A percentile compares a stretch with the other conserved stretches of the same genome.
Conservation (phyloP, 495 filamentous ascomycete genomes). For the Cudoniella acicularis region DNA sequence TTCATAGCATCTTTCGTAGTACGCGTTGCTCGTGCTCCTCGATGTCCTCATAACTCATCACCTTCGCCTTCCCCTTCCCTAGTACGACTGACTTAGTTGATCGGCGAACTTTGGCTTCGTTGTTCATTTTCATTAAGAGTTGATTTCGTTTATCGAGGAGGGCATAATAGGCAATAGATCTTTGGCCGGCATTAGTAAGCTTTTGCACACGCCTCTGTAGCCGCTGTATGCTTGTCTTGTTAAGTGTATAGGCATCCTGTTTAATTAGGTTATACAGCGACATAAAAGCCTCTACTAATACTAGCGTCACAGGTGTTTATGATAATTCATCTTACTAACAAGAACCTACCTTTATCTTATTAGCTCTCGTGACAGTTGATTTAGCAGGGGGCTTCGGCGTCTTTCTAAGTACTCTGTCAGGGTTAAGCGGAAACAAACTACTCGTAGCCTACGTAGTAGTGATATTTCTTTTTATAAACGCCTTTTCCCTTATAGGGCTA, state of each 20-base stretch:
- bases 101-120: slow-evolving; percentile 23
- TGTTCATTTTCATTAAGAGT: slow-evolving; percentile 17
- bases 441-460: slow-evolving; percentile 26
- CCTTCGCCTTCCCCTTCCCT: slow-evolving; percentile 28
- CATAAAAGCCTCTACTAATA: slow-evolving; percentile 24
- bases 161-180: slow-evolving; percentile 30
- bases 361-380: slow-evolving; percentile 21
- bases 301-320: slow-evolving; percentile 27
- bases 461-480: slow-evolving; percentile 33
- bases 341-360: slow-evolving; percentile 23
- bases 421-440: slow-evolving; percentile 34
- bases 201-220: slow-evolving; percentile 25
- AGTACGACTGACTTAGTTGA: slow-evolving; percentile 24
- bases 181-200: slow-evolving; percentile 28
- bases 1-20: slow-evolving; percentile 14
- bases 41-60: slow-evolving; percentile 38
- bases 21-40: slow-evolving; percentile 31
- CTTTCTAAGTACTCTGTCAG: slow-evolving; percentile 31
- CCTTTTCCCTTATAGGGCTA: slow-evolving; percentile 27
- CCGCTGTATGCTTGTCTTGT: slow-evolving; percentile 26
- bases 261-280: slow-evolving; percentile 29
- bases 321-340: slow-evolving; percentile 24
- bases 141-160: slow-evolving; percentile 28
- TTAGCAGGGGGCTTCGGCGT: slow-evolving; percentile 25
- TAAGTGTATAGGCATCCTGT: slow-evolving; percentile 24